Conservation (phyloP, 495 filamentous ascomycete genomes). For the Hypoxylon lienhwacheense region DNA sequence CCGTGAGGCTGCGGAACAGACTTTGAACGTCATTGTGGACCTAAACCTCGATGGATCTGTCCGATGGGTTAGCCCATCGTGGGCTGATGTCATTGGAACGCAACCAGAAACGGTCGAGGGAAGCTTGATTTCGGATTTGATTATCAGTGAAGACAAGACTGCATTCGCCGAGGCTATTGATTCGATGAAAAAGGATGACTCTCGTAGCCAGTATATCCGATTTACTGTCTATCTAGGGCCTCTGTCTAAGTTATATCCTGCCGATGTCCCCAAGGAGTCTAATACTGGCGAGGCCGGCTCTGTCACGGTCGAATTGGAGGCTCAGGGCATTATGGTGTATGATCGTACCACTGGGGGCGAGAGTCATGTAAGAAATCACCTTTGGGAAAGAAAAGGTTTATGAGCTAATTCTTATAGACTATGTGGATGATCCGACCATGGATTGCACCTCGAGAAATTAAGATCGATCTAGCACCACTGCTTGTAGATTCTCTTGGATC, state of each 20-base stretch:
- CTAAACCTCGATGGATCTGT: constrained; percentile 84
- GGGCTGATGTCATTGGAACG: constrained; percentile 89
- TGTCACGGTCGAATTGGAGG: constrained; percentile 77
- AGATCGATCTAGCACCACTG: constrained; percentile 88
- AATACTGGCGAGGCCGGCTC: constrained; percentile 50
- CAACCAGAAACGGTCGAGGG: constrained; percentile 71
- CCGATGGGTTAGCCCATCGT: constrained; percentile 96
- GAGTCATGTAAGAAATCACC: constrained; percentile 73
- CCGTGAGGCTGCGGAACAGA: constrained; percentile 93
- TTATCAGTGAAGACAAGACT: constrained; percentile 71
- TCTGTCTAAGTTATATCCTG: constrained; percentile 64
- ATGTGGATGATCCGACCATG: constrained; percentile 99
- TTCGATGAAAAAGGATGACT: constrained; percentile 89
- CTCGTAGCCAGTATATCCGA: constrained; percentile 85
- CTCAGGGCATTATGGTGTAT: constrained; percentile 97
- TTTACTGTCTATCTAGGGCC: constrained; percentile 78
- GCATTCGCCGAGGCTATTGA: constrained; percentile 82
- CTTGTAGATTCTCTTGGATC: constrained; percentile 93
- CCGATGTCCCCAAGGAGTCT: constrained; percentile 50
- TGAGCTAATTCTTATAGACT: constrained; percentile 61
- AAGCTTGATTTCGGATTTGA: constrained; percentile 74
- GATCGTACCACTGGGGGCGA: constrained; percentile 82
- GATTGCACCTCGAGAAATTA: constrained; percentile 82
- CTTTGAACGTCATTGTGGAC: constrained; percentile 91
- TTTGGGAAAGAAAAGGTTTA: constrained; percentile 3